phyloP scores from a whole-genome alignment of 129 eudicot genomes.

The Scalesia atractyloides region DNA sequence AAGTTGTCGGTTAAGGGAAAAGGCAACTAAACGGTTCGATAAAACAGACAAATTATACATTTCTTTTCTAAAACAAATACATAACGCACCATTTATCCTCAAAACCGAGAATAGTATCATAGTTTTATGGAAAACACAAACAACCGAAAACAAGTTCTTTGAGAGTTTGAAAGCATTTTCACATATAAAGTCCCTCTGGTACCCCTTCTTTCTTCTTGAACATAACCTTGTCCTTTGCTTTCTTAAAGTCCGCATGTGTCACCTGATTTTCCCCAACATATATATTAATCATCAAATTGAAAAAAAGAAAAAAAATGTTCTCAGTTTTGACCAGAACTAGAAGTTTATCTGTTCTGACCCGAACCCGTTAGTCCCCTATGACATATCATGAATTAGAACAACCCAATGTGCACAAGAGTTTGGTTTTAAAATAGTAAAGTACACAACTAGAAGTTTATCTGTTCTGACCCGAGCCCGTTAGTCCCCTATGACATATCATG shows the following conservation, averaged over 20 bases:
- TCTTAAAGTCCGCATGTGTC: conserved; percentile 86
- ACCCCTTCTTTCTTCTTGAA: conserved; percentile 99
- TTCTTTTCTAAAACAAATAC: too few species aligned
- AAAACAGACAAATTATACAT: too few species aligned
- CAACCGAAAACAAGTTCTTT: conserved; percentile 1
- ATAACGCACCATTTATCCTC: too few species aligned
- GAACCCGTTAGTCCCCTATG: background rate
- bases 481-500: too few species aligned
- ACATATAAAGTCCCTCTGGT: conserved; percentile 98
- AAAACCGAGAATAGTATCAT: too few species aligned
- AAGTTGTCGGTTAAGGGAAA: too few species aligned
- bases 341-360: background rate
- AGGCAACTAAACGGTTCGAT: too few species aligned
- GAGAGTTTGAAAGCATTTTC: conserved; percentile 24
- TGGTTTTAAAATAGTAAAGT: too few species aligned
- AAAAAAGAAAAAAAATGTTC: background rate
- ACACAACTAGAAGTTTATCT: too few species aligned
- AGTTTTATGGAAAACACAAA: background rate
- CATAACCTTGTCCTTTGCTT: conserved; percentile 99
- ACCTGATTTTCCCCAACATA: conserved; percentile 46
- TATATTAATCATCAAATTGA: background rate
- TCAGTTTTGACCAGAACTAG: background rate
- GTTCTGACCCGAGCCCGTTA: too few species aligned
- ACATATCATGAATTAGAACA: background rate
- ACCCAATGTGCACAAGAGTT: background rate